Evolutionary conservation across 371 early-diverging fungal genomes (phyloP).

Genomic region (Haplosporangium sp.): DNA sequence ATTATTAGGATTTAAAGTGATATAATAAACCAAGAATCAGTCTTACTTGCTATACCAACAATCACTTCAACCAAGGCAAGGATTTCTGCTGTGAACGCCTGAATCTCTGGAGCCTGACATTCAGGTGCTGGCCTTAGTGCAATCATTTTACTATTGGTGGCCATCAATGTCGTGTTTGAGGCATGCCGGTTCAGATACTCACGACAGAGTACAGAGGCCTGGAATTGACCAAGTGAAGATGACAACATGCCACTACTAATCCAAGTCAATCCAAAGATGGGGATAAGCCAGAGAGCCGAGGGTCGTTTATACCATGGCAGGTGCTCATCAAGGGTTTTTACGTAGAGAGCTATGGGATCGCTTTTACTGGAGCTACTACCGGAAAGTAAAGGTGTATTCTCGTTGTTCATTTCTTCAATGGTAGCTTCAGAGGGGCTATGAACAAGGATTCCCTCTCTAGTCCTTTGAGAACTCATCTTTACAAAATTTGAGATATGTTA

Average conservation of each 20-base stretch:
- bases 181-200: constrained; percentile 39
- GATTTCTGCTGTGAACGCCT: constrained; percentile 42
- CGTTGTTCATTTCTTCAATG: constrained; percentile 13
- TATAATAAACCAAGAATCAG: not conserved
- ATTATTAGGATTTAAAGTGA: not conserved
- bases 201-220: constrained; percentile 39
- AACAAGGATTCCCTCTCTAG: not conserved
- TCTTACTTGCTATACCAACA: constrained; percentile 38
- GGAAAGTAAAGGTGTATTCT: constrained; percentile 13
- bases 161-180: constrained; percentile 13
- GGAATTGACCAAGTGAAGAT: constrained; percentile 39
- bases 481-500: too few species aligned
- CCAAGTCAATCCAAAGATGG: constrained; percentile 28
- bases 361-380: not conserved
- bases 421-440: constrained; percentile 24
- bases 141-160: not conserved
- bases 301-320: constrained; percentile 48
- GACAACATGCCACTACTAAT: constrained; percentile 33
- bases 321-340: constrained; percentile 22
- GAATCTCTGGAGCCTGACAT: constrained; percentile 34
- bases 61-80: constrained; percentile 37
- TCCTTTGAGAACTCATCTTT: not conserved
- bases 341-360: constrained; percentile 29
- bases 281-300: constrained; percentile 31
- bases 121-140: constrained; percentile 10